Evolutionary conservation across 768 basidiomycete genomes (phyloP).

Genomic region (Hortiboletus campestris): DNA sequence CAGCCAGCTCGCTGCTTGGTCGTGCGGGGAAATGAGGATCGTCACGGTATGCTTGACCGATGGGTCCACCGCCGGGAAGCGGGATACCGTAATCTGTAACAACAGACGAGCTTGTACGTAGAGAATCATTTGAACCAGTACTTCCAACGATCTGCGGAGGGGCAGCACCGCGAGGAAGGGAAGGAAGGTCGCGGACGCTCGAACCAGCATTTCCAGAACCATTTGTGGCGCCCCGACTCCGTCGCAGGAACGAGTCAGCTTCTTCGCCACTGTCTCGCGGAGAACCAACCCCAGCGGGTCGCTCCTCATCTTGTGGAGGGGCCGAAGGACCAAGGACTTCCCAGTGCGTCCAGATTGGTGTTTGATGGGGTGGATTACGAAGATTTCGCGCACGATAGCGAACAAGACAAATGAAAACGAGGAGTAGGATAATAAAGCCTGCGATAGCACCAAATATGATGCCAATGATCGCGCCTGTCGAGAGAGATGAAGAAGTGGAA

Average conservation of each 20-base stretch:
- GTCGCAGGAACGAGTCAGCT: slow-evolving; percentile 59
- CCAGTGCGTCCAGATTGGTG: slow-evolving; percentile 44
- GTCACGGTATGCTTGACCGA: slow-evolving; percentile 32
- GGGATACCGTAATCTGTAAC: slow-evolving; percentile 36
- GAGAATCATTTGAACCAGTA: slow-evolving; percentile 37
- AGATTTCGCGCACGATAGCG: slow-evolving; percentile 28
- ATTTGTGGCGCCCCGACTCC: slow-evolving; percentile 25
- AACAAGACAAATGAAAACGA: slow-evolving; percentile 38
- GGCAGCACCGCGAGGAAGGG: slow-evolving; percentile 34
- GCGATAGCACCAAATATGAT: slow-evolving; percentile 50
- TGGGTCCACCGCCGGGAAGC: slow-evolving; percentile 32
- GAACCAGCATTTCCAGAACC: slow-evolving; percentile 16
- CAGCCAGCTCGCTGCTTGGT: slow-evolving; percentile 32
- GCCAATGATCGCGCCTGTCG: slow-evolving; percentile 32
- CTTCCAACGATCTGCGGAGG: slow-evolving; percentile 39
- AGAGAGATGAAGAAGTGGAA: slow-evolving; percentile 30
- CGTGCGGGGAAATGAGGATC: slow-evolving; percentile 22
- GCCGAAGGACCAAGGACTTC: slow-evolving; percentile 37
- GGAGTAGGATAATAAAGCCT: slow-evolving; percentile 55
- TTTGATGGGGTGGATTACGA: slow-evolving; percentile 18
- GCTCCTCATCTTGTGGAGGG: slow-evolving; percentile 28
- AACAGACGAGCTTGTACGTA: slow-evolving; percentile 40
- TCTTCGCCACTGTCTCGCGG: slow-evolving; percentile 72
- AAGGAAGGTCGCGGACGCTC: slow-evolving; percentile 20
- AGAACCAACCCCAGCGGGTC: slow-evolving; percentile 59